phyloP scores from a whole-genome alignment of 169 alveolate genomes.

The Perkinsus chesapeaki region DNA sequence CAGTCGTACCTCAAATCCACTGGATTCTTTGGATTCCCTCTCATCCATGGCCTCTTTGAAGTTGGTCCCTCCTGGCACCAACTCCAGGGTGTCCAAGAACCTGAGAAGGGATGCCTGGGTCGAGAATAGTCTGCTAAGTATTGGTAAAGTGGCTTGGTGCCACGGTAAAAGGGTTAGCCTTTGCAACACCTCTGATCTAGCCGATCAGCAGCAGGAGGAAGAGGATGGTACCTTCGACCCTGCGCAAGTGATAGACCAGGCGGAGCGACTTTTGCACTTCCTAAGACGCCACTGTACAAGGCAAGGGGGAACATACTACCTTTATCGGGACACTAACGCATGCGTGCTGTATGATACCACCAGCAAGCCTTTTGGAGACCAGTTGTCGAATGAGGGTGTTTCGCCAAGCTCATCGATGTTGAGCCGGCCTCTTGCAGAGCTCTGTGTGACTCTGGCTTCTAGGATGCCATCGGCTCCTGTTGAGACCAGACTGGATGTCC shows the following conservation, averaged over 20 bases:
- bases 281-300: background rate
- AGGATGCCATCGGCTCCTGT: background rate
- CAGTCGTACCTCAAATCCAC: background rate
- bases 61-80: background rate
- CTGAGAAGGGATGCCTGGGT: background rate
- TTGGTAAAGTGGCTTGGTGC: background rate
- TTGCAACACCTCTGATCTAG: background rate
- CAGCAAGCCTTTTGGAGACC: background rate
- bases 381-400: background rate
- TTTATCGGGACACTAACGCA: background rate
- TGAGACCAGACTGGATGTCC: background rate
- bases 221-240: background rate
- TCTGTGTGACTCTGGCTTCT: background rate
- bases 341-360: slow-evolving; percentile 2
- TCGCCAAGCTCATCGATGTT: background rate
- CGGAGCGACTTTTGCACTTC: background rate
- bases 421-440: background rate
- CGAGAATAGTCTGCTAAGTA: background rate
- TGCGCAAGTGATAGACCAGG: background rate
- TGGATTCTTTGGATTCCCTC: background rate
- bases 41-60: background rate
- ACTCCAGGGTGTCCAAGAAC: background rate
- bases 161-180: background rate
- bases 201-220: background rate
- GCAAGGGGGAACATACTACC: background rate